Base-by-base conservation (phyloP, 192 early-diverging fungal genomes). In the Spizellomyces punctatus region DNA sequence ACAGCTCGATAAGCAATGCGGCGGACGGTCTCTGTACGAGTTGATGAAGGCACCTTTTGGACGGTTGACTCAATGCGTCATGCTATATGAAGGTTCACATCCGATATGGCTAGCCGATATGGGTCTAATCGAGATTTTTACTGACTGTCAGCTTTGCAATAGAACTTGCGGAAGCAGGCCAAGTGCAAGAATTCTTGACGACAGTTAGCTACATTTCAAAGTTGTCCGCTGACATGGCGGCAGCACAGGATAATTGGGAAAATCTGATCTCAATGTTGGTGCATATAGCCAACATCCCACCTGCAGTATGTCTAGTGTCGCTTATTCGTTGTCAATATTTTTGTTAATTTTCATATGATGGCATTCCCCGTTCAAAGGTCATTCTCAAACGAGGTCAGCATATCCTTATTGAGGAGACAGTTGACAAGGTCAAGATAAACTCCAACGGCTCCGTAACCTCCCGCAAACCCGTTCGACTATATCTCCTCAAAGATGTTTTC, bases 391-490 rank as follows among this genome's bases (percentile, higher is more conserved):
- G 52, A 5, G 57, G 57, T 14, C 72, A 74, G 48, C 63, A 21
- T 5, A 27, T 74, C 10, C 22, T 74, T 2, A 58, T 74, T 19
- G 65, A 52, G 7, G 64, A 67, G 10, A 41, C 56, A 16, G 72
- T 74, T 19, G 72, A 74, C 22, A 74, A 74, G 48, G 64, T 74
- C 45, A 65, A 74, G 42, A 27, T 74, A 19, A 47, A 16, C 10
- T 67, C 64, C 27, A 17, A 27, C 14, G 63, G 64, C 12, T 44
- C 46, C 9, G 63, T 76, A n/a, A 55, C 22, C 16, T 36, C 9
- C n/a, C 74, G 74, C 12, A 50, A 44, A 22, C 66, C 74, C 8
- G 58, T 71, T 7, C 66, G 62, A 14, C 60, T 76, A 14, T 69
- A 71, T 36, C 27, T 76, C 12, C 59, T 76, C 12, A 71, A 71